Percentiles rank a stretch among this genome's conserved stretches.
phyloP scores from a whole-genome alignment of 2,329 filamentous ascomycete species.

The Pseudopithomyces chartarum region DNA sequence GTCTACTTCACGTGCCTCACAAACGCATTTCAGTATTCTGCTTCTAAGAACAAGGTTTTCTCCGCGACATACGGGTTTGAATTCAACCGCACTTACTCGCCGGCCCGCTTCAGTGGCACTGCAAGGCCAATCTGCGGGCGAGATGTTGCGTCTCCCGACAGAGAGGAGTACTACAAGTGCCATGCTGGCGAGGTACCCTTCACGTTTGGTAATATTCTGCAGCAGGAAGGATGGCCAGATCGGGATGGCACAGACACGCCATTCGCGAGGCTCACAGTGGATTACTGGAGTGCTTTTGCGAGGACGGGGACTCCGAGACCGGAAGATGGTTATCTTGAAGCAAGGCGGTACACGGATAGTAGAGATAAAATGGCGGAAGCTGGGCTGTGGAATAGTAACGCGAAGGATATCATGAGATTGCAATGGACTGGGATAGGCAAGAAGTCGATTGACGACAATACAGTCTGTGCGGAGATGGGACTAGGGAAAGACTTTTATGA shows the following conservation, averaged over 20 bases:
- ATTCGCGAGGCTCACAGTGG: constrained; percentile 36
- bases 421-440: constrained; percentile 10
- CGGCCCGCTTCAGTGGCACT: constrained; percentile 30
- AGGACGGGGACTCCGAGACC: constrained; percentile 41
- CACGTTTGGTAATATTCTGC: constrained; percentile 45
- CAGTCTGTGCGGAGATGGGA: constrained; percentile 5
- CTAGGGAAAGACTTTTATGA: constrained; percentile 6
- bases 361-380: constrained; percentile 28
- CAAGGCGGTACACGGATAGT: constrained; percentile 36
- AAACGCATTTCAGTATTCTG: constrained; percentile 43
- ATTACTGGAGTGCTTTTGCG: constrained; percentile 45
- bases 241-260: constrained; percentile 44
- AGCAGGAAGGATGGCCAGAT: constrained; percentile 39
- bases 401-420: constrained; percentile 2
- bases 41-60: constrained; percentile 39
- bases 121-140: constrained; percentile 21
- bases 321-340: constrained; percentile 31
- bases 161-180: constrained; percentile 49
- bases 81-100: constrained; percentile 51
- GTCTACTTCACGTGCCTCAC: constrained; percentile 43
- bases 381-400: constrained; percentile 32
- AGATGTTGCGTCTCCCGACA: constrained; percentile 43
- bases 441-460: neutral
- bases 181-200: constrained; percentile 48
- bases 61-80: constrained; percentile 41